Evolutionary conservation across 176 grass and related monocot genomes (phyloP).

Genomic region (Saccharum spontaneum): DNA sequence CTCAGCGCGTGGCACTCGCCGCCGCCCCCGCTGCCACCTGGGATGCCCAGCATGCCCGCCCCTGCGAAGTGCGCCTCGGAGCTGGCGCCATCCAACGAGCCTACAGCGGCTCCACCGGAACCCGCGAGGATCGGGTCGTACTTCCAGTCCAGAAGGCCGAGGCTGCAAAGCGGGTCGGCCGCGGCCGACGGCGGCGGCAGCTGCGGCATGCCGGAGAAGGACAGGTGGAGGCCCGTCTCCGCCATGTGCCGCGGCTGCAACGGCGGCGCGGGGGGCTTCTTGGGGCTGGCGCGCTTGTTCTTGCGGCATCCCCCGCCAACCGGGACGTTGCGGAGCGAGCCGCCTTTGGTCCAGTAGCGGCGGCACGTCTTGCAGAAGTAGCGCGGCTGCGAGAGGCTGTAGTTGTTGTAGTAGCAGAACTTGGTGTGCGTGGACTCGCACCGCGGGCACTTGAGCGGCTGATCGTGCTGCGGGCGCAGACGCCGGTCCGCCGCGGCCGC

Average conservation of each 20-base stretch:
- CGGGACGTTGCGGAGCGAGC: conserved; percentile 85
- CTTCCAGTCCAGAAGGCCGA: conserved; percentile 59
- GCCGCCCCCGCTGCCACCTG: background rate
- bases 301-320: conserved; percentile 91
- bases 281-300: conserved; percentile 71
- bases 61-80: conserved; percentile 39
- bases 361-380: conserved; percentile 99
- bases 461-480: conserved; percentile 78
- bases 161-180: conserved; percentile 35
- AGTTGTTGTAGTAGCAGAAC: conserved; percentile 99
- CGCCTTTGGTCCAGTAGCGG: conserved; percentile 96
- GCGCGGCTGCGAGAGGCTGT: conserved; percentile 91
- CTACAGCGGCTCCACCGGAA: background rate
- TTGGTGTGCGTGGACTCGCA: conserved; percentile 94
- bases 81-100: conserved; percentile 3
- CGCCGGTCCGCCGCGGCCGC: conserved; percentile 54
- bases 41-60: conserved; percentile 44
- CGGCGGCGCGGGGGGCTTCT: conserved; percentile 44
- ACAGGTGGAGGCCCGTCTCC: conserved; percentile 59
- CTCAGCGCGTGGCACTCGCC: conserved; percentile 39
- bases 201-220: conserved; percentile 64
- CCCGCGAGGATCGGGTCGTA: conserved; percentile 43
- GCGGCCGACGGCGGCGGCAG: background rate
- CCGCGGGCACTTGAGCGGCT: conserved; percentile 89
- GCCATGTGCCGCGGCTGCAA: conserved; percentile 28